These are phyloP conservation scores for Sporothrix dimorphospora DNA, from an alignment of 2,329 filamentous ascomycete species.

Conservation along the genomic window DNA sequence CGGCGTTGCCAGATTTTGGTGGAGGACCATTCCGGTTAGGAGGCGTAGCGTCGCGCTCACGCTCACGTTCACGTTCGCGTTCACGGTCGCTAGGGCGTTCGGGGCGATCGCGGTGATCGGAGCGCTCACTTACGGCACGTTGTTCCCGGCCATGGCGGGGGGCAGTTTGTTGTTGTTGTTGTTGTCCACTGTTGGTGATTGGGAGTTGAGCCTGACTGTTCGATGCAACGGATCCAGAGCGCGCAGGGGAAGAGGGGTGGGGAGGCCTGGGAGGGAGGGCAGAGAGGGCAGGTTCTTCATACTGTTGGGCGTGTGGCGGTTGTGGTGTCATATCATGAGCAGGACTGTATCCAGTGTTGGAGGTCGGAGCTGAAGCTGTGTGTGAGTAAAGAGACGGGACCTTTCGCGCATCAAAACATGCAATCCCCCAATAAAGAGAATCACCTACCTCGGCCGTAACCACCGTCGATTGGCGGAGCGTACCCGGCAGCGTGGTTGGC, in stretches of 20 bases:
- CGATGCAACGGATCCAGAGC: conserved; percentile 27
- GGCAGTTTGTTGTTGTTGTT: conserved; percentile 17
- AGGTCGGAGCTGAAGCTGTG: conserved; percentile 46
- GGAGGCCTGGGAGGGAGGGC: conserved; percentile 16
- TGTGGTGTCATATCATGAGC: conserved; percentile 42
- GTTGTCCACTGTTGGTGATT: conserved; percentile 30
- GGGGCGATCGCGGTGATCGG: conserved; percentile 26
- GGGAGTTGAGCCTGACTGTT: conserved; percentile 33
- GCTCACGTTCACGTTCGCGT: conserved; percentile 29
- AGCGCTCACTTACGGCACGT: conserved; percentile 28
- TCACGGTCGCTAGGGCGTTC: conserved; percentile 22
- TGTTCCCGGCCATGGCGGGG: conserved; percentile 28
- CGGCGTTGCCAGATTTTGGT: conserved; percentile 13
- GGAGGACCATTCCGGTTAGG: conserved; percentile 32
- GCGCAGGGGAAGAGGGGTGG: conserved; percentile 29
- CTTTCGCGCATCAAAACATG: conserved; percentile 43
- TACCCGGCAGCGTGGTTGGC: conserved; percentile 32
- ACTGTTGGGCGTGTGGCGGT: conserved; percentile 46
- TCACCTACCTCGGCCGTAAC: conserved; percentile 33
- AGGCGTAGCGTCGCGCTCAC: conserved; percentile 31
- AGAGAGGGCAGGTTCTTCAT: conserved; percentile 44
- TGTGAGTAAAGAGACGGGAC: conserved; percentile 5
- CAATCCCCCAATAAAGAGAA: not conserved
- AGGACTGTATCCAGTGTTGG: conserved; percentile 44
- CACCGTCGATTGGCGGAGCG: conserved; percentile 30